Conservation (phyloP, 1,284 basidiomycete species). For the Ustilago tritici region DNA sequence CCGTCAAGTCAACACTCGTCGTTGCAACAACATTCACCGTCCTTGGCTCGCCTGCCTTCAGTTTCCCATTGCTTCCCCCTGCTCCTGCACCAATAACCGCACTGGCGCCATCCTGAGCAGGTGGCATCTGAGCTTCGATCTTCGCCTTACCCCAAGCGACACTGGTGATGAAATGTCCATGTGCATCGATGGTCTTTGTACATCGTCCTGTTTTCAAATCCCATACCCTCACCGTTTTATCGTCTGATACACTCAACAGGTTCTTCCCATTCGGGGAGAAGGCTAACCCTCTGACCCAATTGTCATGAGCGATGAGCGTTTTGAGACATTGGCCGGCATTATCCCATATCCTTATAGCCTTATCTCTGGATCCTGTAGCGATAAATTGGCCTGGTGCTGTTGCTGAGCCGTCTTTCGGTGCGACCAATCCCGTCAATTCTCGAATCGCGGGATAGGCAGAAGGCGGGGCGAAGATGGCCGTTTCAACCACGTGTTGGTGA, state of each 20-base stretch:
- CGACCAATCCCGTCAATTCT: constrained; percentile 79
- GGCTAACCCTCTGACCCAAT: constrained; percentile 62
- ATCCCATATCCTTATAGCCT: constrained; percentile 89
- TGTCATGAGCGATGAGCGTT: constrained; percentile 72
- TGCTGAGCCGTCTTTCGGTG: constrained; percentile 68
- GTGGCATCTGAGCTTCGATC: constrained; percentile 48
- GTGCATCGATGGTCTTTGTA: constrained; percentile 84
- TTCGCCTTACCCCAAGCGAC: constrained; percentile 66
- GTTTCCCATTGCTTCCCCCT: constrained; percentile 2
- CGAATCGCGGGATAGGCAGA: constrained; percentile 80
- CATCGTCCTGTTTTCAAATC: constrained; percentile 84
- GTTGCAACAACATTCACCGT: constrained; percentile 68
- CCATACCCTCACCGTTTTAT: constrained; percentile 90
- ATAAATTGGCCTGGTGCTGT: constrained; percentile 75
- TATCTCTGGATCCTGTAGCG: constrained; percentile 86
- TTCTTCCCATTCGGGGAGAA: constrained; percentile 76
- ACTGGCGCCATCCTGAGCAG: constrained; percentile 47
- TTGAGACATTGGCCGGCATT: constrained; percentile 80
- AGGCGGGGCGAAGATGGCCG: constrained; percentile 83
- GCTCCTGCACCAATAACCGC: constrained; percentile 9
- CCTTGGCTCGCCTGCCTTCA: constrained; percentile 25
- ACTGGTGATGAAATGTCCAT: constrained; percentile 80
- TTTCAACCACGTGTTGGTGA: constrained; percentile 88
- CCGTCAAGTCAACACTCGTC: constrained; percentile 59
- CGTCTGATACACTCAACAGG: constrained; percentile 87